These are phyloP conservation scores for Scheffersomyces ergatensis DNA, from an alignment of 805 yeast genomes.

Conservation along the genomic window DNA sequence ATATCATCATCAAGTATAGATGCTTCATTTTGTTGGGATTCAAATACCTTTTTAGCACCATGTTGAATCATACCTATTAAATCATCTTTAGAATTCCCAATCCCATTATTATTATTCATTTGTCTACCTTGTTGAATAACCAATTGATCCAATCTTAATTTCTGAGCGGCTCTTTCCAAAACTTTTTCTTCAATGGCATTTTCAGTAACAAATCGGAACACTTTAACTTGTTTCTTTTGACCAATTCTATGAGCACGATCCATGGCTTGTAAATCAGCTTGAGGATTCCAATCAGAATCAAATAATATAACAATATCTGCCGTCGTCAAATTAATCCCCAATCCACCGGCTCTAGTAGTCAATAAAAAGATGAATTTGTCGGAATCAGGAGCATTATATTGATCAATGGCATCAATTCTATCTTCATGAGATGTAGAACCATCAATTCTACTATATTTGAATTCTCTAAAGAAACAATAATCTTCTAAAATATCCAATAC, in stretches of 20 bases:
- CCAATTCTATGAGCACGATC: constrained; percentile 89
- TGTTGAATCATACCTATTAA: constrained; percentile 93
- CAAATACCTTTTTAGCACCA: constrained; percentile 90
- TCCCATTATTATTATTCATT: constrained; percentile 36
- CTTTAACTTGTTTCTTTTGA: constrained; percentile 79
- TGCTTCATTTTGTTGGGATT: constrained; percentile 31
- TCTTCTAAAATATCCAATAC: constrained; percentile 79
- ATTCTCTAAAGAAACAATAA: constrained; percentile 68
- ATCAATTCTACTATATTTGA: constrained; percentile 74
- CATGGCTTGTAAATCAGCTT: constrained; percentile 87
- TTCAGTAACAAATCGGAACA: constrained; percentile 73
- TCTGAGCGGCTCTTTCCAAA: constrained; percentile 77
- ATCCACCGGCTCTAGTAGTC: constrained; percentile 88
- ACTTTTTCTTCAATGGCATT: constrained; percentile 84
- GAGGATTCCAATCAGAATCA: constrained; percentile 89
- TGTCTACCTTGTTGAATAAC: constrained; percentile 80
- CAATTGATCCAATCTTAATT: constrained; percentile 72
- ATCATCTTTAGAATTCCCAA: constrained; percentile 76
- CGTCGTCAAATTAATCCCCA: constrained; percentile 79
- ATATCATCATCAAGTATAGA: constrained; percentile 62
- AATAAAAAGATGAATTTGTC: constrained; percentile 70
- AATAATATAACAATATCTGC: constrained; percentile 75
- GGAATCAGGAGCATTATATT: constrained; percentile 71
- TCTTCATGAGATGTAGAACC: constrained; percentile 82
- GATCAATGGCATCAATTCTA: constrained; percentile 73